Evolutionary conservation across 1,284 basidiomycete species (phyloP).

Genomic region (Irpex sp.): DNA sequence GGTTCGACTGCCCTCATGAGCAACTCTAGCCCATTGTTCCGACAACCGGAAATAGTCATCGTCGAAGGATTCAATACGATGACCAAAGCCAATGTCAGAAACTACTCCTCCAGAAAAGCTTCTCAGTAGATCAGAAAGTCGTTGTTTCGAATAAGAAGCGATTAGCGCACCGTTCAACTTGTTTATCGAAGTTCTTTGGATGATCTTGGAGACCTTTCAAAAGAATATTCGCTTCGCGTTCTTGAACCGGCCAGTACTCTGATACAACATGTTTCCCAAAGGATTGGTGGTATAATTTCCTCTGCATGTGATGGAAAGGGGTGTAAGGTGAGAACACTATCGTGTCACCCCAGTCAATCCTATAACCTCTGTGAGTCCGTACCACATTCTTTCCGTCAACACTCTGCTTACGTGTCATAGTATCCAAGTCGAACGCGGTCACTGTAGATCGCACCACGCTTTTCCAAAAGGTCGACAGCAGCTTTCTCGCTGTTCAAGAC

Average conservation of each 20-base stretch:
- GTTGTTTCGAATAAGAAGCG: background rate
- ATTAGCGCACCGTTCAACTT: background rate
- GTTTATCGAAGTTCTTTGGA: background rate
- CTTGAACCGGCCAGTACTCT: background rate
- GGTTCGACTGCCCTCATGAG: background rate
- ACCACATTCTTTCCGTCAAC: background rate
- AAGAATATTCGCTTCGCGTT: background rate
- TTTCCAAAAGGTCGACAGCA: constrained; percentile 16
- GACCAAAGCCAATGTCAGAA: background rate
- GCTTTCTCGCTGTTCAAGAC: constrained; percentile 7
- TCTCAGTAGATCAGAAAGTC: background rate
- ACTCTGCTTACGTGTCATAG: background rate
- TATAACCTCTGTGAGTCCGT: background rate
- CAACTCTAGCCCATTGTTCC: background rate
- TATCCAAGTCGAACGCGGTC: background rate
- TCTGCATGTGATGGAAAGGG: background rate
- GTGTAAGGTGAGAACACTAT: background rate
- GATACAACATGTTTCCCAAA: background rate
- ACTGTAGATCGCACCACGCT: constrained; percentile 16
- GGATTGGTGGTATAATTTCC: background rate
- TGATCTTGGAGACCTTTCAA: background rate
- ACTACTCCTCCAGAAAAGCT: background rate
- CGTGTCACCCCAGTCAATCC: background rate
- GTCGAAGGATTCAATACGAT: background rate
- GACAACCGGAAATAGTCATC: background rate